Evolutionary conservation across 148 eudicot genomes (phyloP).

Genomic region (Fagopyrum esculentum): DNA sequence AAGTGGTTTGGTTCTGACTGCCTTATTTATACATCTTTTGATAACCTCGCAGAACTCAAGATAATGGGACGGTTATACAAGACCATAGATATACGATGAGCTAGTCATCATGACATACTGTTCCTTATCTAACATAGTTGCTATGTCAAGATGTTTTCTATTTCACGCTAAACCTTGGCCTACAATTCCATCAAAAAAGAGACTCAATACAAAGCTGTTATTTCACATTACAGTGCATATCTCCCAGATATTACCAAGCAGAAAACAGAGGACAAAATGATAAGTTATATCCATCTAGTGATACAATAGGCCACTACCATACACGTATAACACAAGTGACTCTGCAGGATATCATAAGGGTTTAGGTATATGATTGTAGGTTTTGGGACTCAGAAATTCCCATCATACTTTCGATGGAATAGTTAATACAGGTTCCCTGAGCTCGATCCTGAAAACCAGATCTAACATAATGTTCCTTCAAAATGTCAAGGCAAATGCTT

Average conservation of each 20-base stretch:
- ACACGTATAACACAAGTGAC: background rate
- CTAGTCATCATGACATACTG: background rate
- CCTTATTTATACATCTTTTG: too few species aligned
- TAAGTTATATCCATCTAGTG: background rate
- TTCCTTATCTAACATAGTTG: background rate
- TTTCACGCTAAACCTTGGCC: background rate
- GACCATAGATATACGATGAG: background rate
- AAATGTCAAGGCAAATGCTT: slow-evolving; percentile 51
- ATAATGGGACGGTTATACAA: background rate
- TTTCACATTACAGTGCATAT: background rate
- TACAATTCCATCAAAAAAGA: background rate
- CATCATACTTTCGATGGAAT: background rate
- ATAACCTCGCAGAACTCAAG: background rate
- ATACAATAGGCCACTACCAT: background rate
- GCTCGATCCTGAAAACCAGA: background rate
- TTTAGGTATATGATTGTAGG: background rate
- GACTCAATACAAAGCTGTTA: background rate
- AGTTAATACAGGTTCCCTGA: background rate
- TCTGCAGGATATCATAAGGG: background rate
- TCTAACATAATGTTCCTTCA: slow-evolving; percentile 23
- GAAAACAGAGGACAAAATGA: background rate
- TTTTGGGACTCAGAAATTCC: background rate
- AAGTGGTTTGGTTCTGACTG: too few species aligned
- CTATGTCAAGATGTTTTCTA: background rate
- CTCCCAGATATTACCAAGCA: background rate